Evolutionary conservation across 352 stramenopile species (phyloP).

Genomic region (Salisapilia sapeloensis): DNA sequence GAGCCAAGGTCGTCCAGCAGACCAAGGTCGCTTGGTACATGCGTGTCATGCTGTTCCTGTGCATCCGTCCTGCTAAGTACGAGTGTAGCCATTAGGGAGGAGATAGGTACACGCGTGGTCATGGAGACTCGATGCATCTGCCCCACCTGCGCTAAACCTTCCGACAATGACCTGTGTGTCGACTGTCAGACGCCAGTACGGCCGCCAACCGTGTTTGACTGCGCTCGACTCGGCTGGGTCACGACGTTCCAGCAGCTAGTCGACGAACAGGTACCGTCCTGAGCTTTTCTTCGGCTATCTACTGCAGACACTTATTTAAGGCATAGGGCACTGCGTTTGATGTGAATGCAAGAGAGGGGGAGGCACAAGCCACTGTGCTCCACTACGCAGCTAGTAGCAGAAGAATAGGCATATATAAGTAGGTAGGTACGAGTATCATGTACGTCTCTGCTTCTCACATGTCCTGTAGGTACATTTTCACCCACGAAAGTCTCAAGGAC

Average conservation of each 20-base stretch:
- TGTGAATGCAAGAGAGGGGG: slow-evolving; percentile 27
- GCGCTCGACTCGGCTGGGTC: slow-evolving; percentile 35
- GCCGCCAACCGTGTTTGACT: slow-evolving; percentile 33
- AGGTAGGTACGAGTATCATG: slow-evolving; percentile 1
- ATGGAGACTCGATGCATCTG: too few species aligned
- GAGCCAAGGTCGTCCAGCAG: too few species aligned
- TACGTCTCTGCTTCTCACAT: not conserved
- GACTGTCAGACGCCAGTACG: slow-evolving; percentile 16
- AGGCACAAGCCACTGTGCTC: slow-evolving; percentile 44
- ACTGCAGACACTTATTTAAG: not conserved
- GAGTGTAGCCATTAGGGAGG: too few species aligned
- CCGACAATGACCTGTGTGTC: too few species aligned
- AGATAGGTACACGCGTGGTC: too few species aligned
- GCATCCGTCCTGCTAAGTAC: too few species aligned
- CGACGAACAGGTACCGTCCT: slow-evolving; percentile 9
- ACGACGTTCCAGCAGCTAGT: slow-evolving; percentile 39
- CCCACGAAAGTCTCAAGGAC: slow-evolving; percentile 11
- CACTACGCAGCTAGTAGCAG: slow-evolving; percentile 64
- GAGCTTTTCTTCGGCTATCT: not conserved
- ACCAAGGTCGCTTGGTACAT: too few species aligned
- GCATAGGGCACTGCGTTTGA: slow-evolving; percentile 27
- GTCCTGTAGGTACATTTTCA: slow-evolving; percentile 24
- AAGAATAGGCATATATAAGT: slow-evolving; percentile 67
- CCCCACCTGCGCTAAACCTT: slow-evolving; percentile 16
- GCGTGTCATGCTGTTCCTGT: too few species aligned